These are phyloP conservation scores for Penicillium egyptiacum DNA, from an alignment of 495 filamentous ascomycete genomes.

Conservation along the genomic window DNA sequence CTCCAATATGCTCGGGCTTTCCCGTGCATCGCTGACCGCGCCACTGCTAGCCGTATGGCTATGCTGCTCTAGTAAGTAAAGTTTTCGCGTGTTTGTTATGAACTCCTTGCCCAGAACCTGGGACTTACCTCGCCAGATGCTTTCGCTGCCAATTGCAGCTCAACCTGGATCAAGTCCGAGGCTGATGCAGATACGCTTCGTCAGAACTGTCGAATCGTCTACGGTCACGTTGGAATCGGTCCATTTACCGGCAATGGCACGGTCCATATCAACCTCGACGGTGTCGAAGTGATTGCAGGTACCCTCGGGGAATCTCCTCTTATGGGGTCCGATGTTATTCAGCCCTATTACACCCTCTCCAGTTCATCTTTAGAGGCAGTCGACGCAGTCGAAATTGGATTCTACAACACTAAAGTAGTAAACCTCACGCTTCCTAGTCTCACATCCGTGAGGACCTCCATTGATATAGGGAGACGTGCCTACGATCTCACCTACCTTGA, in stretches of 20 bases:
- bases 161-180: constrained; percentile 3
- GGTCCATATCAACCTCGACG: constrained; percentile 7
- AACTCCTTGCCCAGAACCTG: not conserved
- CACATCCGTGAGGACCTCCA: not conserved
- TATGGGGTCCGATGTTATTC: not conserved
- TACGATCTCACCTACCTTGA: constrained; percentile 6
- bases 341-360: constrained; percentile 7
- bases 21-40: not conserved
- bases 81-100: not conserved
- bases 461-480: not conserved
- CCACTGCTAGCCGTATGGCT: not conserved
- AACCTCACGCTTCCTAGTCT: constrained; percentile 11
- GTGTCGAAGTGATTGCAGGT: constrained; percentile 1
- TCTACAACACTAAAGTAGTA: not conserved
- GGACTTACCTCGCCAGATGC: not conserved
- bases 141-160: constrained; percentile 3
- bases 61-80: not conserved
- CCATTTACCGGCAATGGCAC: constrained; percentile 4
- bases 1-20: not conserved
- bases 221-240: not conserved
- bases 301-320: not conserved
- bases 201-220: not conserved
- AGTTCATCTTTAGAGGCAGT: constrained; percentile 2
- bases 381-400: not conserved
- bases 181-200: constrained; percentile 4